Conservation (phyloP, 2,329 filamentous ascomycete genomes). For the Metarhizium humberi region DNA sequence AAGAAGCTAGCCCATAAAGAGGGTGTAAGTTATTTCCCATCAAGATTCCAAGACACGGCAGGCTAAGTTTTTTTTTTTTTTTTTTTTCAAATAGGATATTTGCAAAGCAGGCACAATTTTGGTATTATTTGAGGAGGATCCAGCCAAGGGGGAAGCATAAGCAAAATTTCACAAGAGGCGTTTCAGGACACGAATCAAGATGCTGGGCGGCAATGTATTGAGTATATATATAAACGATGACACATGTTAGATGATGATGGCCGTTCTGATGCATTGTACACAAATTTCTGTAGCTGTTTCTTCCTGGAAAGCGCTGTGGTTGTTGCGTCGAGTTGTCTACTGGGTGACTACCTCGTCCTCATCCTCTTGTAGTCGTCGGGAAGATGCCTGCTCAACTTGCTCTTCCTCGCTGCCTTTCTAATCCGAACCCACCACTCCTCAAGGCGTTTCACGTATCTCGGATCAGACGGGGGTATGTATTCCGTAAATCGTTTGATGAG, state of each 20-base stretch:
- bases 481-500: constrained; percentile 19
- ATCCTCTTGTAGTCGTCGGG: constrained; percentile 24
- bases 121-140: constrained; percentile 58
- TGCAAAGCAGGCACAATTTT: constrained; percentile 69
- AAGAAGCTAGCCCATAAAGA: constrained; percentile 65
- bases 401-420: constrained; percentile 24
- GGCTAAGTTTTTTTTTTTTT: neutral
- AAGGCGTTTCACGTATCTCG: constrained; percentile 19
- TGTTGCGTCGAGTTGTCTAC: neutral
- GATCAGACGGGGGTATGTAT: constrained; percentile 17
- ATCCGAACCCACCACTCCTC: constrained; percentile 26
- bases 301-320: neutral
- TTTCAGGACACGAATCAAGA: constrained; percentile 4
- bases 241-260: neutral
- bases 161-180: constrained; percentile 7
- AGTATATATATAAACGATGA: constrained; percentile 2
- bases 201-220: neutral
- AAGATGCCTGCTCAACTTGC: constrained; percentile 23
- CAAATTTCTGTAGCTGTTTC: no score
- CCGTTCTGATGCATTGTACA: neutral
- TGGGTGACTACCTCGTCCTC: constrained; percentile 13
- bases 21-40: constrained; percentile 45
- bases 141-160: constrained; percentile 18
- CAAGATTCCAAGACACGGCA: no score
- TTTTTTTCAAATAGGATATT: constrained; percentile 46